Evolutionary conservation across 305 asterid species (phyloP).

Genomic region (Fraxinus sp.): DNA sequence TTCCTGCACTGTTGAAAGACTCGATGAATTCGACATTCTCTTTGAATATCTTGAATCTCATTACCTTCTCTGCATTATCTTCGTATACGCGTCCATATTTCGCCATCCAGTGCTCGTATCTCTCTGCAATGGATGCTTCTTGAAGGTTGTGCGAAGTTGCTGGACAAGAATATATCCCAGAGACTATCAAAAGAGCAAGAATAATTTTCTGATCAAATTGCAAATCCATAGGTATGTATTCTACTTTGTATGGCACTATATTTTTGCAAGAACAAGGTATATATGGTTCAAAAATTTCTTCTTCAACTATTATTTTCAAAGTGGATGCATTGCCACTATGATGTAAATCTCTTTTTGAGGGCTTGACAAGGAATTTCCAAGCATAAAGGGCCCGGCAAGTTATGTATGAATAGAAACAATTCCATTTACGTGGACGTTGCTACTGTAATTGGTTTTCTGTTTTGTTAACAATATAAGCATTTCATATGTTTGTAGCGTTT

Average conservation of each 20-base stretch:
- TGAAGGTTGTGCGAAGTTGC: neutral
- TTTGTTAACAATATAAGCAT: neutral
- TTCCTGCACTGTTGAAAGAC: slow-evolving; percentile 16
- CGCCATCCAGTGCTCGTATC: slow-evolving; percentile 15
- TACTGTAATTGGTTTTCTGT: neutral
- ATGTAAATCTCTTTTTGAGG: neutral
- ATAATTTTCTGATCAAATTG: neutral
- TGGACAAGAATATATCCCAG: neutral
- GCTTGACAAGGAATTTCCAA: neutral
- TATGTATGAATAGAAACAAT: neutral
- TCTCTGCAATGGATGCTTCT: neutral
- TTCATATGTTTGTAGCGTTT: neutral
- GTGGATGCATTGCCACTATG: neutral
- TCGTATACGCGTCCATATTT: neutral
- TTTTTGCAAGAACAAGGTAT: neutral
- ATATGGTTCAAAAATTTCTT: neutral
- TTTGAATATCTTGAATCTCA: slow-evolving; percentile 24
- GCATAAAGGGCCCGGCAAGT: neutral
- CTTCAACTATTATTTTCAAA: neutral
- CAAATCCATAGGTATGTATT: neutral
- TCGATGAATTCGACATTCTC: slow-evolving; percentile 27
- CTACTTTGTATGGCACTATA: neutral
- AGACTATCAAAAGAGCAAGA: neutral
- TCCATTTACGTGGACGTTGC: neutral
- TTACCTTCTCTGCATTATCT: slow-evolving; percentile 20